A percentile compares a stretch with the other conserved stretches of the same genome.
phyloP scores from a whole-genome alignment of 768 basidiomycete genomes.

The Kwoniella botswanensis region DNA sequence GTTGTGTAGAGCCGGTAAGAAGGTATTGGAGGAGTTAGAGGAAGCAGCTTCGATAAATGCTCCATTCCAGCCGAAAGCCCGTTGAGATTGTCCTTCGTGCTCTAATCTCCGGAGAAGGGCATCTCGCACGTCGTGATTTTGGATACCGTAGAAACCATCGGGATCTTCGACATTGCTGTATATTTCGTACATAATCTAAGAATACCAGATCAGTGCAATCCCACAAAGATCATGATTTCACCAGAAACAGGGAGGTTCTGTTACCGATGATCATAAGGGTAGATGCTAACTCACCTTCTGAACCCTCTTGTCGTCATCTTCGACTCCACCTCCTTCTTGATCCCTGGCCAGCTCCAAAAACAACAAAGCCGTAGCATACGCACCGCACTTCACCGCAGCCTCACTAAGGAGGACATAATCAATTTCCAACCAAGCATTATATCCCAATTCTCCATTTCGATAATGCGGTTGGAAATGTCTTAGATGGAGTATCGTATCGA shows the following conservation, averaged over 20 bases:
- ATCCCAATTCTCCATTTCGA: constrained; percentile 50
- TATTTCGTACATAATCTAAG: constrained; percentile 79
- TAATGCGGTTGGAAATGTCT: constrained; percentile 67
- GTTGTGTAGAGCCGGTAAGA: constrained; percentile 74
- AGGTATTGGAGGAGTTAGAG: constrained; percentile 54
- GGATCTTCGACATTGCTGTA: constrained; percentile 96
- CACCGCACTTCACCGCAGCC: constrained; percentile 75
- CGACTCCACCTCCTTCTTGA: constrained; percentile 59
- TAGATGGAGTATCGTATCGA: constrained; percentile 79
- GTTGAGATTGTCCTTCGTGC: constrained; percentile 91
- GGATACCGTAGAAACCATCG: constrained; percentile 96
- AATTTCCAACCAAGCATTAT: constrained; percentile 73
- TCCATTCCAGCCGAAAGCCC: constrained; percentile 87
- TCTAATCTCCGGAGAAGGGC: constrained; percentile 84
- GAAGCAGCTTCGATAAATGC: constrained; percentile 68
- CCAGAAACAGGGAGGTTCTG: background rate
- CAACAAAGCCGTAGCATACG: constrained; percentile 86
- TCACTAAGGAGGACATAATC: constrained; percentile 73
- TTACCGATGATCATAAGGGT: too few species aligned
- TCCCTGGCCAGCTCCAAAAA: constrained; percentile 78
- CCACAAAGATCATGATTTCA: background rate
- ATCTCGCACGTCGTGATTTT: constrained; percentile 73
- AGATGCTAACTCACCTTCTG: constrained; percentile 36
- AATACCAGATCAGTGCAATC: background rate
- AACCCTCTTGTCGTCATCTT: constrained; percentile 20